Conservation (phyloP, 441 rosid genomes). For the Hura crepitans region DNA sequence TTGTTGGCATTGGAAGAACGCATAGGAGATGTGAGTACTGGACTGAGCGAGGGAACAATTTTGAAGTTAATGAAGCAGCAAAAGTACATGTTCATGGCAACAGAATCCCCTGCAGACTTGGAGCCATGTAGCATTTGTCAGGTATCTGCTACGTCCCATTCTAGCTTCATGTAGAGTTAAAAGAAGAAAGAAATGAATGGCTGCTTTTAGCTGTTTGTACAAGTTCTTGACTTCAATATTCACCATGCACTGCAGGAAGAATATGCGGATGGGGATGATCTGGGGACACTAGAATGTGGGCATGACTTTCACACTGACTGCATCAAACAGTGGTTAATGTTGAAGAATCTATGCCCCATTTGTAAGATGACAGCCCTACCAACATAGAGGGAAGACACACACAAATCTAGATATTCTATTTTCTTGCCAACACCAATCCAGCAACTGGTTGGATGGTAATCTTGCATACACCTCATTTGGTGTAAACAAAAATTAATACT, state of each 20-base stretch:
- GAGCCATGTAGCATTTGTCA: conserved; percentile 91
- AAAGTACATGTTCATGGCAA: conserved; percentile 29
- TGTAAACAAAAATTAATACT: conserved; percentile 11
- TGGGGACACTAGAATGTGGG: conserved; percentile 71
- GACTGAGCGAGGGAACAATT: conserved; percentile 67
- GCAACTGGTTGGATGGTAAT: conserved; percentile 22
- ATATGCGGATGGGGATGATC: conserved; percentile 56
- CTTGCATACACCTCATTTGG: background rate
- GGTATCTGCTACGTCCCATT: too few species aligned
- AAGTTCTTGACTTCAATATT: too few species aligned
- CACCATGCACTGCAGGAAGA: conserved; percentile 89
- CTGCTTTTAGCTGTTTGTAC: too few species aligned
- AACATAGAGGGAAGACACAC: conserved; percentile 22
- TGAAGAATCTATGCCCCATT: conserved; percentile 29
- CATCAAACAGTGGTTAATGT: conserved; percentile 59
- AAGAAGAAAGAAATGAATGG: too few species aligned
- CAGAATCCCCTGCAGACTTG: conserved; percentile 34
- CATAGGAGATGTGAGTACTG: conserved; percentile 85
- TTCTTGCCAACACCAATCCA: conserved; percentile 21
- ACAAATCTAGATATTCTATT: conserved; percentile 9
- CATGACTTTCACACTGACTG: conserved; percentile 70
- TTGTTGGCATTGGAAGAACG: conserved; percentile 82
- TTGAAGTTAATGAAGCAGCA: conserved; percentile 39
- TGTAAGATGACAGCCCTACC: conserved; percentile 34
- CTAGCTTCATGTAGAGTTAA: too few species aligned